Evolutionary conservation across 176 grass and related monocot genomes (phyloP), one percentile per base, ranked within the genome.

Genomic region (Rhynchospora breviuscula): DNA sequence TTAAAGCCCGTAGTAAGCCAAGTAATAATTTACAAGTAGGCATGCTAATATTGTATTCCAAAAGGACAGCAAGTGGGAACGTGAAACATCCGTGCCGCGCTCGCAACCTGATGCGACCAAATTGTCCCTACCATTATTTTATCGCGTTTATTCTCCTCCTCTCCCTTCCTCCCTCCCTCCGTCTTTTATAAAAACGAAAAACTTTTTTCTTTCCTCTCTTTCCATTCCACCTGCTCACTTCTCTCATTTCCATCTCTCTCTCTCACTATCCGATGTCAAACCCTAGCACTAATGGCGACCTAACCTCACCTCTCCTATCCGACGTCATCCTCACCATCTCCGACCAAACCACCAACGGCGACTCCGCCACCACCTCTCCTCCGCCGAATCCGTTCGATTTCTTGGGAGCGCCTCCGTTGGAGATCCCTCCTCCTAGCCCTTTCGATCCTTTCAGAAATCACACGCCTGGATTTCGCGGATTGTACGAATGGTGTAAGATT

Each of bases 391-490:
- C 81, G 2, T 93, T 73, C 86, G 86, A 70, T 47, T 84, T 67
- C 85, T 59, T 92, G 35, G 91, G 90, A 44, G 89, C 88, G 62
- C 80, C 90, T 80, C 85, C 94, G 0, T 83, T 90, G 58, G 87
- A 87, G 83, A 90, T 89, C 3, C 71, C 74, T 15, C 26, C 59
- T 17, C 71, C 59, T 67, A 59, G 51, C 8, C 85, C 96, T 0
- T 79, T 90, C 15, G 93, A 99, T 86, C 96, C 96, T 45, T 99
- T 99, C 89, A 85, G 86, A 0, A 99, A 99, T 84, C 76, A 87
- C 21, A 99, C 92, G 70, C 91, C 91, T 21, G 78, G 29, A 63
- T 87, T 89, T 80, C 73, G 83, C 17, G 93, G 85, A 73, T 23
- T 21, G 4, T 95, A 99, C 66, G 93, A 84, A 68, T 92, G 93